phyloP scores from a whole-genome alignment of 768 basidiomycete genomes.

The Hygrocybe coccinea region DNA sequence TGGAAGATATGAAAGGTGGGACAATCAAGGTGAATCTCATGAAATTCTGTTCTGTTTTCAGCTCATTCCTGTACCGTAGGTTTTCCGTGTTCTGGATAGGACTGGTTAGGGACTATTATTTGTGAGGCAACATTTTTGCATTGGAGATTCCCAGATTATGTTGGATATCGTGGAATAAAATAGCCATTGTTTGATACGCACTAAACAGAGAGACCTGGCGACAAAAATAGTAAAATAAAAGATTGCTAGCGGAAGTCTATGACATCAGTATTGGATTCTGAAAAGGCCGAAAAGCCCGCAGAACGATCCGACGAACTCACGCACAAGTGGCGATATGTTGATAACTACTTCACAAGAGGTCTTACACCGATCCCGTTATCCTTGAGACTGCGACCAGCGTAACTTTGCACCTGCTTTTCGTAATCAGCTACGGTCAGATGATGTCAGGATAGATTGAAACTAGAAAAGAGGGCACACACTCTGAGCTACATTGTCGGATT shows the following conservation, averaged over 20 bases:
- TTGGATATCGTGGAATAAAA: neutral
- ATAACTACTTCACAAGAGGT: slow-evolving; percentile 39
- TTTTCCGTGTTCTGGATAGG: slow-evolving; percentile 5
- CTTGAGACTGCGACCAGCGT: slow-evolving; percentile 37
- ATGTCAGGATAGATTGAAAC: neutral
- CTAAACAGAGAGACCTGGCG: neutral
- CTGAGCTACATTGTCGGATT: slow-evolving; percentile 22
- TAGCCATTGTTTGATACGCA: neutral
- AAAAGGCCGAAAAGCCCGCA: neutral
- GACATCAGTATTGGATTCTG: neutral
- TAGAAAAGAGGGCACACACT: slow-evolving; percentile 25
- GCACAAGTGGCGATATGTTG: neutral
- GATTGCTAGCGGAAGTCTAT: neutral
- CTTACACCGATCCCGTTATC: slow-evolving; percentile 40
- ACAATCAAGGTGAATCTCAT: slow-evolving; percentile 54
- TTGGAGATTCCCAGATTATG: neutral
- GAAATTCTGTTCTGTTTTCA: neutral
- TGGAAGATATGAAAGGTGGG: slow-evolving; percentile 88
- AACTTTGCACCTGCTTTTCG: slow-evolving; percentile 38
- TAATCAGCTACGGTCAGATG: slow-evolving; percentile 31
- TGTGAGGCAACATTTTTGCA: too few relatives aligned
- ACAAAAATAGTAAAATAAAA: neutral
- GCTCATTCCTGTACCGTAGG: neutral
- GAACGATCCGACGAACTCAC: slow-evolving; percentile 7
- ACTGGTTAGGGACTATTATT: neutral